Conservation (phyloP, 1,284 basidiomycete genomes). For the Stygiomarasmius scandens region DNA sequence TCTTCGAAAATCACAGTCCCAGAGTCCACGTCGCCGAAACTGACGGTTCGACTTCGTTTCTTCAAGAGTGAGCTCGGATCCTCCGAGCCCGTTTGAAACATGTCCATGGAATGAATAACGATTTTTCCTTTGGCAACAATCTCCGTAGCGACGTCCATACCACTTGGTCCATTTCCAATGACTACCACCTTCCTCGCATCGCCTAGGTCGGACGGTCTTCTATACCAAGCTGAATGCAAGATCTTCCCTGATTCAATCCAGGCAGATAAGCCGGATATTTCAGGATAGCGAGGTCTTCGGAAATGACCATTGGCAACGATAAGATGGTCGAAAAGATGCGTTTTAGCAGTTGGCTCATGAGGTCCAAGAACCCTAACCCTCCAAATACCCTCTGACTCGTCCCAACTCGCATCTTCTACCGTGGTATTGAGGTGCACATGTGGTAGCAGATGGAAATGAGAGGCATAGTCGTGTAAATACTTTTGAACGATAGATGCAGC, state of each 20-base stretch:
- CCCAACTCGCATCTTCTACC: conserved; percentile 49
- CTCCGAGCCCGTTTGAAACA: no score
- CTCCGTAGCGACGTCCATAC: conserved; percentile 65
- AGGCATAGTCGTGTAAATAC: conserved; percentile 66
- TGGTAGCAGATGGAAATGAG: conserved; percentile 53
- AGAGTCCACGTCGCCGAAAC: conserved; percentile 39
- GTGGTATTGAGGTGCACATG: conserved; percentile 57
- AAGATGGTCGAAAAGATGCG: conserved; percentile 55
- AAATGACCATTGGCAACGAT: conserved; percentile 78
- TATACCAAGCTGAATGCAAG: conserved; percentile 66
- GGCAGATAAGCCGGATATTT: conserved; percentile 55
- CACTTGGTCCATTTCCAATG: conserved; percentile 74
- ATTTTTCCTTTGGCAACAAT: conserved; percentile 44
- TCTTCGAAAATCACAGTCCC: conserved; percentile 60
- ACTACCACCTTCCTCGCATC: conserved; percentile 57
- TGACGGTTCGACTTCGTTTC: conserved; percentile 43
- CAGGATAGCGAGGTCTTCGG: conserved; percentile 60
- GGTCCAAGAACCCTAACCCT: conserved; percentile 35
- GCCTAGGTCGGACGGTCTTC: conserved; percentile 47
- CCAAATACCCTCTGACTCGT: conserved; percentile 43
- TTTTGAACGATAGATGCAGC: conserved; percentile 53
- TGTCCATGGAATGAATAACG: conserved; percentile 59
- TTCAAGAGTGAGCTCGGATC: conserved; percentile 33
- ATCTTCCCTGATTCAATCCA: conserved; percentile 58
- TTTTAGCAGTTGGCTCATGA: conserved; percentile 31